Base-by-base conservation (phyloP, 2,329 filamentous ascomycete genomes). In the Elsinoe batatas region DNA sequence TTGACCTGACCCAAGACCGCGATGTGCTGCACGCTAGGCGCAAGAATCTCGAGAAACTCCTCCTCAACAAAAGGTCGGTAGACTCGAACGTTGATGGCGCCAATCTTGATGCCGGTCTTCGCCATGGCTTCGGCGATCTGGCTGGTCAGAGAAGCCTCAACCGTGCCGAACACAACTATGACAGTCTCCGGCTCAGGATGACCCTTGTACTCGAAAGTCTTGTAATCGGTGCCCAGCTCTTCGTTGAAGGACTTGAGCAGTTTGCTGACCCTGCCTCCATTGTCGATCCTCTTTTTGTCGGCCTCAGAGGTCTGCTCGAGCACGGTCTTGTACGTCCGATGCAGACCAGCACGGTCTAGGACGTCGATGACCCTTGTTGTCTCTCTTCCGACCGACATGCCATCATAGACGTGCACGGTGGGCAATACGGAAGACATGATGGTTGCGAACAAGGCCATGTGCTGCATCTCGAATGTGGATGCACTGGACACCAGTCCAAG, bases 41-140 rank as follows among this genome's bases (percentile, higher is more conserved):
- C 90, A 26, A 98, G 79, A 10, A 81, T 80, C 62, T 85, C 83
- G 60, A 97, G 76, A 78, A 98, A 97, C 53, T 88, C 87, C 68
- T 96, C 90, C 73, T 98, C 93, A 32, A 93, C 82, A 66, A 98
- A 97, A 13, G 93, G 93, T 42, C 91, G 83, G 77, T 97, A 98
- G 56, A 98, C 79, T 61, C 93, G 87, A 46, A 97, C 91, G 64
- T 88, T 91, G 70, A 98, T 78, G 37, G 91, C 86, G 64, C 93
- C 93, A 59, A 96, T 81, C 73, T 84, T 88, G 67, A 80, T 79
- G 61, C 85, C 90, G 60, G 85, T 79, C 60, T 81, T 79, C 30
- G 87, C 80, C 46, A 97, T 76, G 38, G 84, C 82, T 42, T 78
- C 76, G 10, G 89, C 83, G 54, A 95, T 82, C 72, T 96, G 89